Evolutionary conservation across 805 yeast genomes (phyloP).

Genomic region (Candida adriatica): DNA sequence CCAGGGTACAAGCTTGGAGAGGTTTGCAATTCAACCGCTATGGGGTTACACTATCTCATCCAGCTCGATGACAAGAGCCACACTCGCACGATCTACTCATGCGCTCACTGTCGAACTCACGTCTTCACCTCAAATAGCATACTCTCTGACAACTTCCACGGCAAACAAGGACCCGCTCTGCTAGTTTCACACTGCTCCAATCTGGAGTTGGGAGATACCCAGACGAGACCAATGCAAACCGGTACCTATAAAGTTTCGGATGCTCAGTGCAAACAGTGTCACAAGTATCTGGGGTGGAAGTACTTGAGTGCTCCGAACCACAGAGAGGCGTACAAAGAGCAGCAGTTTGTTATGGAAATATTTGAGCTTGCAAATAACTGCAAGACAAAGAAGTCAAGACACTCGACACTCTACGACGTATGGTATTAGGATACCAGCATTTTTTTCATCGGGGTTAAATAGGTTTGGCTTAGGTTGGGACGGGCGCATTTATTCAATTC

Average conservation of each 20-base stretch:
- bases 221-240: constrained; percentile 47
- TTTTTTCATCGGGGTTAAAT: neutral
- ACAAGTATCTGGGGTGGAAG: constrained; percentile 53
- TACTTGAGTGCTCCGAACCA: constrained; percentile 41
- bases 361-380: constrained; percentile 1
- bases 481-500: neutral
- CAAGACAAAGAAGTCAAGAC: constrained; percentile 3
- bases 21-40: constrained; percentile 1
- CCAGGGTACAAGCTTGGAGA: neutral
- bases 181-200: constrained; percentile 44
- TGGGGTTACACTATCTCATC: constrained; percentile 17
- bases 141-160: constrained; percentile 36
- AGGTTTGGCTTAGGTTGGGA: neutral
- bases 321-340: constrained; percentile 53
- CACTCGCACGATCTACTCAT: constrained; percentile 15
- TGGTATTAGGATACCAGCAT: constrained; percentile 7
- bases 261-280: constrained; percentile 49
- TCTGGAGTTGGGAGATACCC: constrained; percentile 30
- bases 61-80: constrained; percentile 11
- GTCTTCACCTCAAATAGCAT: constrained; percentile 15
- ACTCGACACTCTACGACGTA: constrained; percentile 2
- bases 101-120: constrained; percentile 17
- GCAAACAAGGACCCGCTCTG: constrained; percentile 52
- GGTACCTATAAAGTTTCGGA: constrained; percentile 54
- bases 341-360: constrained; percentile 41